phyloP scores from a whole-genome alignment of 306 rosid species.

The Vachellia pachyceras region DNA sequence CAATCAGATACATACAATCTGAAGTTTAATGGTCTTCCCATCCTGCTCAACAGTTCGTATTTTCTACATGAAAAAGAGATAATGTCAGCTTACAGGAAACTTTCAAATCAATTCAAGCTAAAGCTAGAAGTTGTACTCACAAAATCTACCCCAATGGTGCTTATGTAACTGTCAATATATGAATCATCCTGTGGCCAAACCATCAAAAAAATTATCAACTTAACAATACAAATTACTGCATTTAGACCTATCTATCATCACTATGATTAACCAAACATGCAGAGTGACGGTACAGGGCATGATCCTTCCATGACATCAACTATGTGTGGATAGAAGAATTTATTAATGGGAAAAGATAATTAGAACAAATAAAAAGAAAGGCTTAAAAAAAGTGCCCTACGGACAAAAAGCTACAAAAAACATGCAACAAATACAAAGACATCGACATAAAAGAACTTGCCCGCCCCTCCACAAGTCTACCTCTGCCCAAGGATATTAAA shows the following conservation, averaged over 20 bases:
- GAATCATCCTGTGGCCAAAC: constrained; percentile 81
- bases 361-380: neutral
- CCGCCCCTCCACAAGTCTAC: neutral
- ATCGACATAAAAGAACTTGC: neutral
- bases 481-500: neutral
- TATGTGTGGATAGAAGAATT: neutral
- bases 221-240: constrained; percentile 18
- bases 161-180: constrained; percentile 95
- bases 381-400: no score
- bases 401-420: neutral
- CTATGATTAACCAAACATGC: constrained; percentile 34
- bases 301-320: neutral
- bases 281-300: neutral
- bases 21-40: constrained; percentile 66
- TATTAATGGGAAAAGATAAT: neutral
- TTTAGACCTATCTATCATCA: constrained; percentile 21
- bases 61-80: constrained; percentile 49
- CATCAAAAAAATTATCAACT: constrained; percentile 6
- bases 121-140: constrained; percentile 57
- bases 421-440: neutral
- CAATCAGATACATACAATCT: constrained; percentile 55
- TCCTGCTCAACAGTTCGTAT: constrained; percentile 67
- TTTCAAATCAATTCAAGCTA: constrained; percentile 42
- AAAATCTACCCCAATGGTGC: constrained; percentile 99
- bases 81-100: constrained; percentile 23